Evolutionary conservation across 1,284 basidiomycete species (phyloP).

Genomic region (Ganoderma sinense): DNA sequence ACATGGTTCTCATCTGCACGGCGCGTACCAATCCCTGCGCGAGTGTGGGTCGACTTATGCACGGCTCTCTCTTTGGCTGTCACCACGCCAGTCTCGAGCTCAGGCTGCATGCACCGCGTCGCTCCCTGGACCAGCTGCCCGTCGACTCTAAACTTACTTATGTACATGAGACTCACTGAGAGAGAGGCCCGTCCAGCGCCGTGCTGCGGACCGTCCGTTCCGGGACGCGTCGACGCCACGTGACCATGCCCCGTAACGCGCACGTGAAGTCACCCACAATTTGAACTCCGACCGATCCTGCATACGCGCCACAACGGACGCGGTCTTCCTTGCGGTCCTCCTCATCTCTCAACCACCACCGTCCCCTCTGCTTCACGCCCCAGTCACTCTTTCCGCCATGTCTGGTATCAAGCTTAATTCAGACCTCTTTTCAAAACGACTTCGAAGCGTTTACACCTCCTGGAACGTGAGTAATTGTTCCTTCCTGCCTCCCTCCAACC

Average conservation of each 20-base stretch:
- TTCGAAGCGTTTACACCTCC: slow-evolving; percentile 71
- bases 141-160: no score
- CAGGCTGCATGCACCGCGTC: no score
- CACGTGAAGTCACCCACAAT: slow-evolving; percentile 25
- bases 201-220: background rate
- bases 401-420: slow-evolving; percentile 54
- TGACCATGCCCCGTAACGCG: slow-evolving; percentile 16
- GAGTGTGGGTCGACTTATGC: background rate
- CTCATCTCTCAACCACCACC: slow-evolving; percentile 26
- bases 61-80: background rate
- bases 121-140: no score
- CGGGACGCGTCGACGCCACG: slow-evolving; percentile 27
- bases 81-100: background rate
- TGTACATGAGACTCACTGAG: background rate
- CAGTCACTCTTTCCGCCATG: slow-evolving; percentile 40
- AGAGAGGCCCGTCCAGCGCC: background rate
- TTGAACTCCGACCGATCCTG: slow-evolving; percentile 26
- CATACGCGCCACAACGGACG: slow-evolving; percentile 36
- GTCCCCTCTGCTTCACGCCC: slow-evolving; percentile 14
- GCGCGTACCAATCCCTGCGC: background rate
- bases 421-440: slow-evolving; percentile 67
- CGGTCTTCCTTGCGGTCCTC: slow-evolving; percentile 30
- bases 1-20: background rate
- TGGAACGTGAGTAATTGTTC: slow-evolving; percentile 70
- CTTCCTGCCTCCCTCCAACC: background rate